These are phyloP conservation scores for Artemisia tridentata DNA, from an alignment of 129 eudicot species.

Conservation along the genomic window DNA sequence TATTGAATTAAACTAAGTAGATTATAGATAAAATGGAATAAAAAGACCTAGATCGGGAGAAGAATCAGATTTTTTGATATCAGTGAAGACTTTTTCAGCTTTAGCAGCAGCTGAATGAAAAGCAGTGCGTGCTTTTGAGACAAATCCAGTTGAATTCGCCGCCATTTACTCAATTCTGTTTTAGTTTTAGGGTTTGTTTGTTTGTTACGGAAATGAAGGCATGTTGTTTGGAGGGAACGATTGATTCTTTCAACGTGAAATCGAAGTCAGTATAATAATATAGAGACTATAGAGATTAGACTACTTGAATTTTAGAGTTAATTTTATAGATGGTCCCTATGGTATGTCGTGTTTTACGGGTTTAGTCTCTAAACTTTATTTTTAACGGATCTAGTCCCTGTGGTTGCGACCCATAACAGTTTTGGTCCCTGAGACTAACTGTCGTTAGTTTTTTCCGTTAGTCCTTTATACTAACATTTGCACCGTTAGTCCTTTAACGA, in stretches of 20 bases:
- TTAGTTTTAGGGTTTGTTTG: not conserved
- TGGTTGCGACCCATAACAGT: no score
- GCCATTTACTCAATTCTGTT: conserved; percentile 52
- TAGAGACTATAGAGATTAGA: no score
- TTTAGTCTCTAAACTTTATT: no score
- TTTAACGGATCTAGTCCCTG: no score
- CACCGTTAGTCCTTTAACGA: no score
- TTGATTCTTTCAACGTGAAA: not conserved
- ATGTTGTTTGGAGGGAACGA: conserved; percentile 37
- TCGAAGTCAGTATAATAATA: not conserved
- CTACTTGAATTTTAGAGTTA: no score
- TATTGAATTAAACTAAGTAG: not conserved
- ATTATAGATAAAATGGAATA: not conserved
- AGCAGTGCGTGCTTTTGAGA: conserved; percentile 82
- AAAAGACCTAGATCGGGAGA: conserved; percentile 59
- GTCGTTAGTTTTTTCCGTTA: no score
- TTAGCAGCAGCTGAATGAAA: conserved; percentile 96
- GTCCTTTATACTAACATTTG: no score
- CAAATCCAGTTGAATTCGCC: conserved; percentile 59
- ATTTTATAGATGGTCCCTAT: no score
- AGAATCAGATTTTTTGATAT: conserved; percentile 76
- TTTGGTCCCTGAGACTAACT: no score
- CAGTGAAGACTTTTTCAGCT: conserved; percentile 88
- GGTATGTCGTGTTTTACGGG: no score
- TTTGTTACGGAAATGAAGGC: conserved; percentile 35